Base-by-base conservation (phyloP, 139 green algal species). In the Nannochloris sp. region DNA sequence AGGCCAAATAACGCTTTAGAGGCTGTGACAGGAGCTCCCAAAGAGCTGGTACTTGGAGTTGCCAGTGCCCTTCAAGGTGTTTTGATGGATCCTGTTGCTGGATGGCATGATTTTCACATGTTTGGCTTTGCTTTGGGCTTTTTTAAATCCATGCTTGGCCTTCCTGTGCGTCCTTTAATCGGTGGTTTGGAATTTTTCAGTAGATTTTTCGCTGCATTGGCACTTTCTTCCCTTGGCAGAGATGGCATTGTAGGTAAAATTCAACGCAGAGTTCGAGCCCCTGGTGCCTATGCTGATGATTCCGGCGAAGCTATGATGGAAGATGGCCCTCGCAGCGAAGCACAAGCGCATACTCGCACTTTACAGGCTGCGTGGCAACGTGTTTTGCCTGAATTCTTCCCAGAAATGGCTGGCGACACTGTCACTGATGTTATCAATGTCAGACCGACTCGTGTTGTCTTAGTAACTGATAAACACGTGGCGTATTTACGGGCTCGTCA, bases 221-320 rank as follows among this genome's bases (percentile, higher is more conserved):
- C 80, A 4, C 79, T 95, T 39, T 35, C 84, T 54, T 89, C 76
- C 65, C 70, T 93, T 62, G 88, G 88, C n/a, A 79, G 80, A 62
- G 65, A 87, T 42, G 88, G 84, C 70, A 94, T 95, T 68, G 76
- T 76, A 31, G 78, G 87, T 54, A 91, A 83, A 68, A 72, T 89
- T 4, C 71, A 84, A 38, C 81, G 82, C 3, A 75, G 87, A n/a
- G 74, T 92, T 25, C 55, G 73, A 24, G 80, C 86, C 4, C 87
- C 87, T 1, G 86, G 85, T 33, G 64, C 81, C 36, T 54, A 70
- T 75, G 54, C 38, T 27, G 76, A 81, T 56, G 76, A 77, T 7
- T 36, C 33, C 14, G 42, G 46, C 27, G 79, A 62, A 54, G 66
- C 14, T 31, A 33, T 59, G 54, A 33, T 34, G 67, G 69, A 75